Base-by-base conservation (phyloP, 179 eudicot species). In the Beta macrorhiza region DNA sequence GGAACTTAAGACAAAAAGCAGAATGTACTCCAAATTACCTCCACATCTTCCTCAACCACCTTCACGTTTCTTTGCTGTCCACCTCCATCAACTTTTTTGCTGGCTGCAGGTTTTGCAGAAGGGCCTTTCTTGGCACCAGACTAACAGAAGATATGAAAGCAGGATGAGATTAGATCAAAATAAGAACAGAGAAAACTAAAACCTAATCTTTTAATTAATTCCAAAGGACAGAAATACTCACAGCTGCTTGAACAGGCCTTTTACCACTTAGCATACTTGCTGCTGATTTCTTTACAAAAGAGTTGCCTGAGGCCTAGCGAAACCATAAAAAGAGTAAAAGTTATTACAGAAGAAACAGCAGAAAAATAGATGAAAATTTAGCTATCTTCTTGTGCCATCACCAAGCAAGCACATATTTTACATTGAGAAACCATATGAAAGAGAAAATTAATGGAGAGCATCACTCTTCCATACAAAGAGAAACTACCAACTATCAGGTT, bases 221-320 rank as follows among this genome's bases (percentile, higher is more conserved):
- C 10, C 20, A 51, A 76, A 67, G 65, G 49, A 74, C 76, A 56
- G 37, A 65, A 62, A 85, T 72, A 87, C 97, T 90, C 88, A 94
- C 99, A 85, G 92, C 92, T 77, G 95, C 88, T 82, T 84, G 92
- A 77, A 87, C 86, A 85, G 95, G 92, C 83, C 89, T 97, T 90
- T 93, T 94, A 69, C 99, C 97, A 85, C 97, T 97, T 49, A 97
- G 89, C 99, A 97, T 93, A 87, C 98, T 97, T 62, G 97, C 97
- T 42, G 99, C 99, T 61, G 98, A 97, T 87, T 87, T 90, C 76
- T 84, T 90, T 44, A 90, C 91, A 83, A 87, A 86, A 73, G 90
- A 79, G 70, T 86, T 91, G 20, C 90, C 93, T 44, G 97, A 85
- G 79, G 90, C 85, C 98, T 94, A 90, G 69, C 75, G 53, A 67